Conservation (phyloP, 1,284 basidiomycete genomes). For the Irpex sp. region DNA sequence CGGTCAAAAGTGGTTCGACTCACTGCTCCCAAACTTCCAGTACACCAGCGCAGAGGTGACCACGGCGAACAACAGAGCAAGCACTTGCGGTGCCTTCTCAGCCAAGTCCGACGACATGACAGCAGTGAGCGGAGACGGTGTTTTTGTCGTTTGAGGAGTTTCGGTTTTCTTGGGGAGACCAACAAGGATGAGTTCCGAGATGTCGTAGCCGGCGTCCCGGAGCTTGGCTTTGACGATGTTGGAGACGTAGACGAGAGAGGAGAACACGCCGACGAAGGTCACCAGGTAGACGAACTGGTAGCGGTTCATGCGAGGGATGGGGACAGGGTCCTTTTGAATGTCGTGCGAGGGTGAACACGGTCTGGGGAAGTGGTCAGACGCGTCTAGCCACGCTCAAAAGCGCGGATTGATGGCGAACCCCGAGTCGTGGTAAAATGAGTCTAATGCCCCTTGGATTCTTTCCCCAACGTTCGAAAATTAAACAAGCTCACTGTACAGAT, state of each 20-base stretch:
- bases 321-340: neutral
- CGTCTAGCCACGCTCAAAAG: neutral
- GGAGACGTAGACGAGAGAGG: conserved; percentile 41
- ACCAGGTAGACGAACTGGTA: conserved; percentile 38
- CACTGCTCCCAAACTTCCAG: conserved; percentile 39
- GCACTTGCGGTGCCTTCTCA: conserved; percentile 28
- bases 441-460: neutral
- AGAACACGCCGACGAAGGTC: conserved; percentile 46
- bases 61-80: conserved; percentile 35
- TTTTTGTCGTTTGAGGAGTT: conserved; percentile 4
- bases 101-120: conserved; percentile 5
- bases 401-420: neutral
- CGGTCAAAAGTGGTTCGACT: conserved; percentile 9
- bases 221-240: conserved; percentile 42
- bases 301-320: conserved; percentile 7
- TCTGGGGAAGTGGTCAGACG: neutral
- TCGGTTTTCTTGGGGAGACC: conserved; percentile 41
- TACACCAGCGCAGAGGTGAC: conserved; percentile 37
- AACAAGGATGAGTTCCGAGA: conserved; percentile 58
- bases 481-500: too few relatives aligned
- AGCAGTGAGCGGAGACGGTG: conserved; percentile 9
- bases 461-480: neutral
- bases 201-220: conserved; percentile 50
- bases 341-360: neutral
- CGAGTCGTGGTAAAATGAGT: neutral